Conservation (phyloP, 345 rosid genomes). For the Toxicodendron radicans region DNA sequence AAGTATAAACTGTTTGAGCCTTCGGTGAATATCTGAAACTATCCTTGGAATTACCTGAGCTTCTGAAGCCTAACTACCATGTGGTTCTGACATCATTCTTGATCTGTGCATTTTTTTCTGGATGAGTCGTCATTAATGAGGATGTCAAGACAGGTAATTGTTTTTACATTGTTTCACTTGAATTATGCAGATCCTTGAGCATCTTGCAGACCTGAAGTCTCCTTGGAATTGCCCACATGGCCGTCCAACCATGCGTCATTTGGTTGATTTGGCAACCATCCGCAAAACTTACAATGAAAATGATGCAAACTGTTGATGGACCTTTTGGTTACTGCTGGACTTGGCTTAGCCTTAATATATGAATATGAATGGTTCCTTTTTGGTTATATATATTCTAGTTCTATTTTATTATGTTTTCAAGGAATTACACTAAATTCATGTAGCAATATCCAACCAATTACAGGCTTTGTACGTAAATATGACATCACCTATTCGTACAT, state of each 20-base stretch:
- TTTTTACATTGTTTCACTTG: background rate
- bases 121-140: background rate
- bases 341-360: conserved; percentile 8
- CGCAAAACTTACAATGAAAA: conserved; percentile 30
- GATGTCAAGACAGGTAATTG: background rate
- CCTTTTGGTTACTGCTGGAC: background rate
- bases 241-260: conserved; percentile 97
- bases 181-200: conserved; percentile 64
- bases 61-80: background rate
- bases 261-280: conserved; percentile 69
- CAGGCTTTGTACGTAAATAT: background rate
- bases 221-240: conserved; percentile 99
- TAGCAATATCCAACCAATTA: background rate
- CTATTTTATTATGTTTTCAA: too few species aligned
- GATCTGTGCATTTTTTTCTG: background rate
- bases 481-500: background rate
- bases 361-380: background rate
- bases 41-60: conserved; percentile 1
- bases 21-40: background rate
- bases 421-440: background rate
- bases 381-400: background rate
- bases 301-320: conserved; percentile 25
- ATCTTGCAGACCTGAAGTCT: conserved; percentile 76
- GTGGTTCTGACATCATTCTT: background rate
- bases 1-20: background rate